Base-by-base conservation (phyloP, 2,329 filamentous ascomycete genomes). In the Aciculosporium take region DNA sequence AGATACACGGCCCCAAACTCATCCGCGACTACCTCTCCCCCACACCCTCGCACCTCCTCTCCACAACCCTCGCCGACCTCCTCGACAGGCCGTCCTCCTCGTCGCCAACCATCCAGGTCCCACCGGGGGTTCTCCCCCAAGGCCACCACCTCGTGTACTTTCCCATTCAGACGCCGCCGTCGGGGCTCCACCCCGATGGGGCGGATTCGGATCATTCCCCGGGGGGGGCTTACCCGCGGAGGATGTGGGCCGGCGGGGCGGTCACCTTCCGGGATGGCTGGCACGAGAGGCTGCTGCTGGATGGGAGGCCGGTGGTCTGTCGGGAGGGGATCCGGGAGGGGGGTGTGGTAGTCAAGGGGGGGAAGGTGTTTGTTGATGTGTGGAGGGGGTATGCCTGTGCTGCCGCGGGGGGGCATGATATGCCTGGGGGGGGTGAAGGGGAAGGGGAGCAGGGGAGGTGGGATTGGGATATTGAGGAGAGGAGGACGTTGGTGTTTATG, bases 91-190 rank as follows among this genome's bases (percentile, higher is more conserved):
- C 33, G 21, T 4, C 45, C 31, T 24, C 38, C 8, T 37, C 48
- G 5, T 40, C 47, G 10, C 47, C 53, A 3, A 30, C 12, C 5
- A 39, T 50, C 39, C 38, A 48, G 5, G 48, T 49, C 3, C 56
- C 56, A n/a, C 42, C 56, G 1, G 34, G n/a, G 5, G 35, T 56
- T 3, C 62, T 81, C 6, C 77, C 80, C 0, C 68, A 74, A 24
- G 83, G 81, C 28, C 80, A 93, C 57, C 87, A 95, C 58, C 69
- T 94, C 28, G 76, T 89, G 48, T 93, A 93, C 65, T 95, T 94
- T 63, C 85, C 87, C 45, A 73, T 82, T 9, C 73, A 77, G 47
- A 65, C 81, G 15, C 67, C 72, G 1, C 64, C 74, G 12, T 73
- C 71, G 7, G 51, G 67, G 27, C 72, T 96, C 33, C 71, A 86